A percentile compares a stretch with the other conserved stretches of the same genome.
phyloP scores from a whole-genome alignment of 108 stramenopile species.

The Stephanodiscus triporus region DNA sequence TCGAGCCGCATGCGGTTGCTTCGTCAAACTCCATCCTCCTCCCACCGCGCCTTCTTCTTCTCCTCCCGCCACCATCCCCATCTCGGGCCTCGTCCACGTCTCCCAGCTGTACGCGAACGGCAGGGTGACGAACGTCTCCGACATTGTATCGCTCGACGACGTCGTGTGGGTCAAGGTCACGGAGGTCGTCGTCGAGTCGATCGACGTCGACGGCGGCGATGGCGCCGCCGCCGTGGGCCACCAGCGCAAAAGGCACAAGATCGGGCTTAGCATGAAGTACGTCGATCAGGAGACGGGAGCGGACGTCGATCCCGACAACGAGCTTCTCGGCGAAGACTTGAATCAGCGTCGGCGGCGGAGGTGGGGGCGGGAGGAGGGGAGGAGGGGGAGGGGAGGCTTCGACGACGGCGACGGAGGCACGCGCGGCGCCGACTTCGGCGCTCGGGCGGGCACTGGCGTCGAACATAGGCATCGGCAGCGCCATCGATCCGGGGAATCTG shows the following conservation, averaged over 20 bases:
- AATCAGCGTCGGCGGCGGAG: slow-evolving; percentile 8
- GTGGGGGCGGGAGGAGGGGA: slow-evolving; percentile 21
- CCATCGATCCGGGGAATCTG: slow-evolving; percentile 65
- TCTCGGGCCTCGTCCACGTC: slow-evolving; percentile 69
- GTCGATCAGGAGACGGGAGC: slow-evolving; percentile 65
- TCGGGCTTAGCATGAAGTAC: slow-evolving; percentile 68
- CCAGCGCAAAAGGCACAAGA: slow-evolving; percentile 33
- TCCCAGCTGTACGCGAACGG: slow-evolving; percentile 50
- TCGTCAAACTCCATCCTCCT: slow-evolving; percentile 42
- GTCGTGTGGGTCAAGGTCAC: slow-evolving; percentile 39
- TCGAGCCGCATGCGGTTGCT: slow-evolving; percentile 72
- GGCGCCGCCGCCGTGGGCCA: slow-evolving; percentile 9
- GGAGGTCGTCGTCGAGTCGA: slow-evolving; percentile 47
- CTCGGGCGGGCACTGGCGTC: slow-evolving; percentile 45
- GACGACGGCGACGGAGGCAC: slow-evolving; percentile 16
- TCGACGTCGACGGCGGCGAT: slow-evolving; percentile 58
- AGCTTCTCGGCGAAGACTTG: slow-evolving; percentile 26
- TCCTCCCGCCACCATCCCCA: slow-evolving; percentile 13
- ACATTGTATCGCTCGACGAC: slow-evolving; percentile 32
- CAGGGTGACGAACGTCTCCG: slow-evolving; percentile 22
- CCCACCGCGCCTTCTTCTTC: neutral
- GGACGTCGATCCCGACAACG: slow-evolving; percentile 53
- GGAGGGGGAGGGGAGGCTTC: neutral
- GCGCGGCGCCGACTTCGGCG: slow-evolving; percentile 15
- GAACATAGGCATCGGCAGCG: slow-evolving; percentile 72